Evolutionary conservation across 352 stramenopile genomes (phyloP), one percentile per base, ranked within the genome.

Genomic region (Sclerospora graminicola): DNA sequence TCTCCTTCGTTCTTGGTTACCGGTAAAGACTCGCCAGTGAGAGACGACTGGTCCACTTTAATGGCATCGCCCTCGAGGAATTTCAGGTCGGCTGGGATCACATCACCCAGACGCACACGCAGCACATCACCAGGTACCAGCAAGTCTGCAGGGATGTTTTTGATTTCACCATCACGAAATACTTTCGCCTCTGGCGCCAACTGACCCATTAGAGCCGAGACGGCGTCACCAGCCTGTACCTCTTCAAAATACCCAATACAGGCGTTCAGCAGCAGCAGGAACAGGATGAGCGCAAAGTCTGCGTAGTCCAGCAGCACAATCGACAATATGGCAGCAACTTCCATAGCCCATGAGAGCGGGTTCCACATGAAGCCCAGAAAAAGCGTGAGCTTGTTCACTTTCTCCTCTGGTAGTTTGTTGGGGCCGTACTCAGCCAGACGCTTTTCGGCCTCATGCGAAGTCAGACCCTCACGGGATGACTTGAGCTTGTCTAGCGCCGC

Each of bases 11-110:
- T 63, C 73, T 88, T 89, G 28, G 83, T 89, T 47, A 97, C 90
- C 23, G 90, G 86, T 27, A 98, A 66, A 31, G 89, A 96, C 64
- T 98, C 92, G 41, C 92, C 91, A 31, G 92, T 97, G 11, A 98
- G 67, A 23, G 87, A 93, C 31, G 90, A 89, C 63, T 97, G 84
- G 47, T 95, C 81, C 16, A 94, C 83, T 47, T 94, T 85, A 42
- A 97, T 43, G 14, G 60, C 28, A 26, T 92, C 76, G 13, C 80
- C 80, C 35, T 88, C 73, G 19, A 91, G 65, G 59, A 88, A 82
- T 65, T 86, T 84, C 37, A 91, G 42, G 60, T 98, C 92, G 13
- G 88, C 88, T 6, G 93, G 93, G 41, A 97, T 82, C 29, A 94
- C 84, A 45, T 96, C 87, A 41, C 93, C 91, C 5, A 94, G 48